phyloP scores from a whole-genome alignment of 2,329 filamentous ascomycete genomes.

The Stemphylium vesicarium region DNA sequence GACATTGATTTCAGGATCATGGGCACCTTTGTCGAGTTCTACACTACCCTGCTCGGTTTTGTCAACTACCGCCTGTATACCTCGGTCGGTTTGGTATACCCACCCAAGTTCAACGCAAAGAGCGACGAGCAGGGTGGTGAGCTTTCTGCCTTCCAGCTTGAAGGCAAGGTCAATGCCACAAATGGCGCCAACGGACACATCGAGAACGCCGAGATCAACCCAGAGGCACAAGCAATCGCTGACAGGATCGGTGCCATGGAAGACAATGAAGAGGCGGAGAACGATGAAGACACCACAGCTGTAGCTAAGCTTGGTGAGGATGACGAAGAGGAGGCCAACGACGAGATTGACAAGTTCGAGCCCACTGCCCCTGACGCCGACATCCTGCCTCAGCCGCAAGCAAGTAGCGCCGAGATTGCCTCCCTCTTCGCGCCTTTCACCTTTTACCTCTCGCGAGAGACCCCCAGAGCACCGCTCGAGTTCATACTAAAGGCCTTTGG shows the following conservation, averaged over 20 bases:
- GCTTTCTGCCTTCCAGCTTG: slow-evolving; percentile 87
- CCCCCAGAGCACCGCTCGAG: slow-evolving; percentile 86
- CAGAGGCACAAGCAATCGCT: slow-evolving; percentile 57
- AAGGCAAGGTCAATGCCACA: slow-evolving; percentile 68
- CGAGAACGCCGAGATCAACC: slow-evolving; percentile 39
- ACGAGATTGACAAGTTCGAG: slow-evolving; percentile 87
- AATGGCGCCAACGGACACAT: slow-evolving; percentile 36
- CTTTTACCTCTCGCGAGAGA: slow-evolving; percentile 92
- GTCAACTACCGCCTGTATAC: slow-evolving; percentile 97
- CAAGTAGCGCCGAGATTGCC: slow-evolving; percentile 69
- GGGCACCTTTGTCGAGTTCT: slow-evolving; percentile 99
- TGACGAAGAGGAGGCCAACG: slow-evolving; percentile 46
- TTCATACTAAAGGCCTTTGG: slow-evolving; percentile 94
- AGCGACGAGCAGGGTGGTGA: slow-evolving; percentile 92
- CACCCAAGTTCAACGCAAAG: slow-evolving; percentile 86
- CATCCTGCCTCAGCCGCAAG: slow-evolving; percentile 78
- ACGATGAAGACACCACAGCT: slow-evolving; percentile 33
- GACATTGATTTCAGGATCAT: slow-evolving; percentile 99
- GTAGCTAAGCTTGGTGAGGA: slow-evolving; percentile 20
- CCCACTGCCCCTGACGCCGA: slow-evolving; percentile 84
- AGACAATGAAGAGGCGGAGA: slow-evolving; percentile 45
- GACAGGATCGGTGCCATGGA: slow-evolving; percentile 52
- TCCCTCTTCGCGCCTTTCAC: slow-evolving; percentile 88
- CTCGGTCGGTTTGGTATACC: slow-evolving; percentile 88
- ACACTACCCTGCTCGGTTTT: slow-evolving; percentile 93